Conservation (phyloP, 2,329 filamentous ascomycete species). For the Epichloe elymi region DNA sequence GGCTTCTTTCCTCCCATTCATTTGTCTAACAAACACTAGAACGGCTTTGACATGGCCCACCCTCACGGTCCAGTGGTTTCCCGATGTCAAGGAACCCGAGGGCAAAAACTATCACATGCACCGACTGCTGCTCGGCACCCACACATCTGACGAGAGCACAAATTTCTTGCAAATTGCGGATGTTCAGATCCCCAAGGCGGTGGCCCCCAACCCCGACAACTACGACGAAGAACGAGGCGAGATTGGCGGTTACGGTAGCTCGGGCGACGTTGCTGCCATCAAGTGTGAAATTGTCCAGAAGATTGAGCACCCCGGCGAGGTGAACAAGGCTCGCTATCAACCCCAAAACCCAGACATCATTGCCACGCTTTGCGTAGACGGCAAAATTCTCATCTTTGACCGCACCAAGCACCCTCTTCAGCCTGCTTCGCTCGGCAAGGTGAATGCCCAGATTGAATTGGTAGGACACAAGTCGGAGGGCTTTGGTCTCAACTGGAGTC, state of each 20-base stretch:
- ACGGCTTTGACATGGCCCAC: conserved; percentile 96
- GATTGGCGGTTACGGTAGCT: conserved; percentile 82
- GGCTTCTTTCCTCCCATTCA: not conserved
- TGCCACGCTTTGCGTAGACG: conserved; percentile 80
- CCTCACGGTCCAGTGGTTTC: conserved; percentile 94
- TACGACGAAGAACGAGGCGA: conserved; percentile 89
- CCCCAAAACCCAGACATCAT: conserved; percentile 96
- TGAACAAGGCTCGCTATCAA: conserved; percentile 97
- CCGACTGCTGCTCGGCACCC: conserved; percentile 83
- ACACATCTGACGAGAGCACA: conserved; percentile 72
- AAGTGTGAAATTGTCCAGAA: conserved; percentile 89
- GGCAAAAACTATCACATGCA: conserved; percentile 82
- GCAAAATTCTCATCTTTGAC: conserved; percentile 85
- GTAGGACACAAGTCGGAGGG: conserved; percentile 79
- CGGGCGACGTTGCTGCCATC: conserved; percentile 55
- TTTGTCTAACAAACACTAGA: conserved; percentile 25
- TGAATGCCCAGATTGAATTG: conserved; percentile 74
- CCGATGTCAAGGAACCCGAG: conserved; percentile 77
- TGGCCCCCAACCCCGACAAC: conserved; percentile 60
- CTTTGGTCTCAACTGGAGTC: conserved; percentile 88
- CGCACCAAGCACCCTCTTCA: conserved; percentile 80
- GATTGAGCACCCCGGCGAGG: conserved; percentile 91
- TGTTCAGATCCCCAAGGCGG: conserved; percentile 77
- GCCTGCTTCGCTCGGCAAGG: conserved; percentile 48
- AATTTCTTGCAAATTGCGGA: conserved; percentile 95